A percentile compares a stretch with the other conserved stretches of the same genome.
Conservation (phyloP, 2,329 filamentous ascomycete genomes). For the Fusarium liriodendri region DNA sequence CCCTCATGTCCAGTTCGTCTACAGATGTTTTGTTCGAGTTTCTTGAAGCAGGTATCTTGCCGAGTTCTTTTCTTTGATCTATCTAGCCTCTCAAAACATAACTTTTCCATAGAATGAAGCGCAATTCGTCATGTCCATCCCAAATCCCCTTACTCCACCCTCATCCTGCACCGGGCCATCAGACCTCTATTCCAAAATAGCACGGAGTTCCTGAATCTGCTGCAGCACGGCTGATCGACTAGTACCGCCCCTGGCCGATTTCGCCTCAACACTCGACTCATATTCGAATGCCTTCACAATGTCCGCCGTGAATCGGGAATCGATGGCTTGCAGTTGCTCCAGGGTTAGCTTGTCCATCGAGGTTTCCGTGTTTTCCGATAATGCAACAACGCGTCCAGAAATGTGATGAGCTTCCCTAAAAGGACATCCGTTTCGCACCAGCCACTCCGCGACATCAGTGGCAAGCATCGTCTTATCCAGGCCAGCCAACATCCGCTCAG, state of each 20-base stretch:
- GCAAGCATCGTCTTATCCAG: constrained; percentile 81
- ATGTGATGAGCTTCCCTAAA: constrained; percentile 86
- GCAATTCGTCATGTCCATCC: constrained; percentile 41
- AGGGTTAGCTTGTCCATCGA: constrained; percentile 77
- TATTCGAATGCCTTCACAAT: constrained; percentile 76
- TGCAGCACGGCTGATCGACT: constrained; percentile 72
- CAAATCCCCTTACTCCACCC: constrained; percentile 40
- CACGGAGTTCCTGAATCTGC: constrained; percentile 64
- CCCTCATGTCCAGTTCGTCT: neutral
- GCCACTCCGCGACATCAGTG: constrained; percentile 72
- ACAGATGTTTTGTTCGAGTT: neutral
- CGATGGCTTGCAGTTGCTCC: constrained; percentile 75
- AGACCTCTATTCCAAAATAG: constrained; percentile 45
- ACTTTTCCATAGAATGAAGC: constrained; percentile 42
- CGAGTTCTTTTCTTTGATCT: constrained; percentile 5
- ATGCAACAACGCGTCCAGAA: constrained; percentile 76
- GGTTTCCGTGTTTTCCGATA: constrained; percentile 71
- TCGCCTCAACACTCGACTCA: constrained; percentile 77
- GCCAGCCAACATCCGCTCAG: constrained; percentile 77
- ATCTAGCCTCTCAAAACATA: constrained; percentile 33
- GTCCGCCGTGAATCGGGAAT: constrained; percentile 75
- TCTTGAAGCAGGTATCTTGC: neutral
- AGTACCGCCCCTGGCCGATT: constrained; percentile 75
- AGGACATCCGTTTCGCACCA: constrained; percentile 73
- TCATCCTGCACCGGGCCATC: constrained; percentile 36